Evolutionary conservation across 1,139 yeast species (phyloP), one percentile per base, ranked within the genome.

Genomic region (Saccharomyces uvarum): DNA sequence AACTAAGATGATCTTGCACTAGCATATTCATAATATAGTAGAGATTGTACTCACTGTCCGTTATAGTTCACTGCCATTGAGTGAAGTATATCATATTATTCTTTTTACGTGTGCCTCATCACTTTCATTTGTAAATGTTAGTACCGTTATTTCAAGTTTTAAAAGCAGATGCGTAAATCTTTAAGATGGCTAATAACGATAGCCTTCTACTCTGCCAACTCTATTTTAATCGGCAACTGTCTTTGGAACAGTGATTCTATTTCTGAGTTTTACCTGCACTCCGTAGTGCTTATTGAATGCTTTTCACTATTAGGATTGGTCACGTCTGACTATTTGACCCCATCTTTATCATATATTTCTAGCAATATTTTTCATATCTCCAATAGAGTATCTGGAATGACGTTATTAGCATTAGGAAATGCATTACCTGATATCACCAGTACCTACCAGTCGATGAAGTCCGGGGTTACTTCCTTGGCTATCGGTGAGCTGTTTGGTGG

Each of bases 341-440:
- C 69, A 29, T 65, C 68, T 24, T 53, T 68, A 47, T 64, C 70
- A 5, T 60, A 57, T 13, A 61, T 68, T 33, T 65, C 71, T 2
- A 60, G 59, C 24, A 63, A 66, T 11, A 56, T 67, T 2, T 71
- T 89, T 19, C 79, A 82, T 11, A 70, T 91, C 51, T 82, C 93
- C 11, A 95, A 89, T 59, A 82, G 88, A 55, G 73, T 91, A 42
- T 87, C 96, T 2, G 98, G 98, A 0, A 79, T 91, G 62, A 91
- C 97, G 0, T 74, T 91, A 49, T 74, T 93, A 55, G 96, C 99
- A 0, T 76, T 91, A 59, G 98, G 98, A 0, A 93, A 93, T 69
- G 93, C 97, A 8, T 79, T 96, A 0, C 97, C 98, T 0, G 99
- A 93, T 70, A 83, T 93, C 3, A 78, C 90, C 50, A 81, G 95